Conservation (phyloP, 2,329 filamentous ascomycete species). For the Gnomoniopsis smithogilvyi region DNA sequence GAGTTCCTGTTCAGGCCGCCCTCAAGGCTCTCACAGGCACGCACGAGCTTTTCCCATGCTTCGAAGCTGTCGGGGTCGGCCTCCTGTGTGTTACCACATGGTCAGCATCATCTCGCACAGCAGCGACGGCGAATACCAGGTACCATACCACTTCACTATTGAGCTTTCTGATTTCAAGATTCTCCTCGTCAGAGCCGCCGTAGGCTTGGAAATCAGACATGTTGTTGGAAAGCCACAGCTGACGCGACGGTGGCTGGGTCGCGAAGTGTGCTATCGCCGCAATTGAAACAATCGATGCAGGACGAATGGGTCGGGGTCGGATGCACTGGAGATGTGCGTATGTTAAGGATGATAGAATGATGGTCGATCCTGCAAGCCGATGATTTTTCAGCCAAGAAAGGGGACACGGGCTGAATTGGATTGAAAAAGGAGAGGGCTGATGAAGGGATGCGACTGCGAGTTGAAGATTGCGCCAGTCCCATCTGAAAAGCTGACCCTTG, state of each 20-base stretch:
- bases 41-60: constrained; percentile 88
- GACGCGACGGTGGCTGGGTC: constrained; percentile 10
- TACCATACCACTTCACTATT: constrained; percentile 71
- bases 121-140: background rate
- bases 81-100: constrained; percentile 38
- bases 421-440: constrained; percentile 4
- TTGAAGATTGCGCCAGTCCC: constrained; percentile 5
- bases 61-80: constrained; percentile 87
- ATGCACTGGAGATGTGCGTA: background rate
- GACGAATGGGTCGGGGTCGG: background rate
- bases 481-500: background rate
- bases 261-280: background rate
- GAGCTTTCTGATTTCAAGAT: constrained; percentile 75
- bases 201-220: constrained; percentile 73
- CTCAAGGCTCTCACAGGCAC: constrained; percentile 78
- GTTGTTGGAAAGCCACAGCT: constrained; percentile 11
- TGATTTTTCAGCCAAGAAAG: background rate
- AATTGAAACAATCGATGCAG: background rate
- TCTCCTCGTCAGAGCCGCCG: constrained; percentile 76
- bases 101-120: background rate
- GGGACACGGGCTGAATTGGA: background rate
- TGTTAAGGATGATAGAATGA: background rate
- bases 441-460: background rate
- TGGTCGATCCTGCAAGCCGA: background rate
- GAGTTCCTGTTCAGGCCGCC: constrained; percentile 96